Percentiles rank a stretch among this genome's conserved stretches.
Conservation (phyloP, 2,329 filamentous ascomycete species). For the Fusarium illudens region DNA sequence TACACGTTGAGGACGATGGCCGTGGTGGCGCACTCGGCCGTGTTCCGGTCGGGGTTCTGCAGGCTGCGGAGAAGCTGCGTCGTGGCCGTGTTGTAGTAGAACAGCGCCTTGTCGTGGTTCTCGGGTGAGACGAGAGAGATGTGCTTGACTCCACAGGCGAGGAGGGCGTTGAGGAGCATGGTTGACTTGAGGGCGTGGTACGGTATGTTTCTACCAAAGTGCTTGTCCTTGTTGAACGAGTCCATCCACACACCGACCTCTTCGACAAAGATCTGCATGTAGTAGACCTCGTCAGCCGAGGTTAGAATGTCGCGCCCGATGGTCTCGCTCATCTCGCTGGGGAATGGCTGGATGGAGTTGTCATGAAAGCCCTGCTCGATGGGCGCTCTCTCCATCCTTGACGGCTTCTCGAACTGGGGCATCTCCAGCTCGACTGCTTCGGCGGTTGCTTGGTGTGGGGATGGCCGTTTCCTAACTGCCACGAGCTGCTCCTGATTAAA, state of each 20-base stretch:
- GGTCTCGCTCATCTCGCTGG: not conserved
- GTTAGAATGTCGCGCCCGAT: slow-evolving; percentile 69
- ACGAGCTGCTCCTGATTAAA: slow-evolving; percentile 22
- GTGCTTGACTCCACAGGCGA: slow-evolving; percentile 89
- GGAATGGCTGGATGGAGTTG: not conserved
- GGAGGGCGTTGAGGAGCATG: slow-evolving; percentile 87
- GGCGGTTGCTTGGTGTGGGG: slow-evolving; percentile 44
- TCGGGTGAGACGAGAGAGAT: slow-evolving; percentile 76
- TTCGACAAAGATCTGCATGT: slow-evolving; percentile 92
- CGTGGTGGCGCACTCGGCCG: slow-evolving; percentile 83
- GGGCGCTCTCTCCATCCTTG: not conserved
- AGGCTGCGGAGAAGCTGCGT: slow-evolving; percentile 78
- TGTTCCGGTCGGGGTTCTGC: slow-evolving; percentile 86
- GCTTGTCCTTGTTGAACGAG: slow-evolving; percentile 82
- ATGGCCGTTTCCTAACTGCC: slow-evolving; percentile 15
- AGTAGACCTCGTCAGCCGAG: slow-evolving; percentile 80
- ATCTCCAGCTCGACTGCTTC: slow-evolving; percentile 51
- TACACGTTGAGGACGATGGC: slow-evolving; percentile 92
- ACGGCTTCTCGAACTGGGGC: slow-evolving; percentile 43
- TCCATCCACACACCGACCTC: slow-evolving; percentile 96
- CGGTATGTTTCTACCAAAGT: slow-evolving; percentile 86
- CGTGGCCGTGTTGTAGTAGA: slow-evolving; percentile 88
- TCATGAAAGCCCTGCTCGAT: slow-evolving; percentile 10
- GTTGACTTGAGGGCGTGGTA: slow-evolving; percentile 83
- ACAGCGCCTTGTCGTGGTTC: slow-evolving; percentile 77